phyloP scores from a whole-genome alignment of 2,329 filamentous ascomycete species.

The Sporothrix pallida region DNA sequence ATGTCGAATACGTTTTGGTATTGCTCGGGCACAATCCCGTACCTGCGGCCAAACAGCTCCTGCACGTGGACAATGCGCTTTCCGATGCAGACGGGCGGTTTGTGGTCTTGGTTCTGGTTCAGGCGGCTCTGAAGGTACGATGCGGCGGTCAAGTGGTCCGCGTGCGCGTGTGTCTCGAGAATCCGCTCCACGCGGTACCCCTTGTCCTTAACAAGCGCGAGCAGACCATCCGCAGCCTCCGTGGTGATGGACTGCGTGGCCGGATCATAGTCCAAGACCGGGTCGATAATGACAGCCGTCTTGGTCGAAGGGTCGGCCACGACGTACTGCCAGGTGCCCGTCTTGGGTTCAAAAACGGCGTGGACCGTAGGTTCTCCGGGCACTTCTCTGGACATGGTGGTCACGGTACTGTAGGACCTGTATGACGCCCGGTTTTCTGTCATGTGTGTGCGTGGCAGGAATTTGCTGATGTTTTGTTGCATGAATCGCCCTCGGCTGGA shows the following conservation, averaged over 20 bases:
- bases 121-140: constrained; percentile 61
- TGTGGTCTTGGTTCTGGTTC: constrained; percentile 42
- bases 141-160: constrained; percentile 65
- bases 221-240: constrained; percentile 57
- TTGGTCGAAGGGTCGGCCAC: constrained; percentile 59
- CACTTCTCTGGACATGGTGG: background rate
- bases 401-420: no score
- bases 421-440: no score
- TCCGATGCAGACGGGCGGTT: constrained; percentile 60
- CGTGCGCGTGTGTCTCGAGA: constrained; percentile 67
- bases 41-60: constrained; percentile 54
- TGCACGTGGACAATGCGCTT: constrained; percentile 60
- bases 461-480: background rate
- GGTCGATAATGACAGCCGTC: constrained; percentile 63
- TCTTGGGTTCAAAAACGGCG: constrained; percentile 48
- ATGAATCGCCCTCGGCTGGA: background rate
- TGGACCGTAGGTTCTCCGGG: constrained; percentile 47
- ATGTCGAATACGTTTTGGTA: constrained; percentile 57
- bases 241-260: constrained; percentile 53
- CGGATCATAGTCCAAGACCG: constrained; percentile 64
- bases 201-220: constrained; percentile 51
- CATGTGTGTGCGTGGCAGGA: no score
- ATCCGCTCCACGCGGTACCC: constrained; percentile 58
- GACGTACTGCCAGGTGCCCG: constrained; percentile 66
- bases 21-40: constrained; percentile 53